phyloP scores from a whole-genome alignment of 805 yeast genomes.

The Lachancea sp. region DNA sequence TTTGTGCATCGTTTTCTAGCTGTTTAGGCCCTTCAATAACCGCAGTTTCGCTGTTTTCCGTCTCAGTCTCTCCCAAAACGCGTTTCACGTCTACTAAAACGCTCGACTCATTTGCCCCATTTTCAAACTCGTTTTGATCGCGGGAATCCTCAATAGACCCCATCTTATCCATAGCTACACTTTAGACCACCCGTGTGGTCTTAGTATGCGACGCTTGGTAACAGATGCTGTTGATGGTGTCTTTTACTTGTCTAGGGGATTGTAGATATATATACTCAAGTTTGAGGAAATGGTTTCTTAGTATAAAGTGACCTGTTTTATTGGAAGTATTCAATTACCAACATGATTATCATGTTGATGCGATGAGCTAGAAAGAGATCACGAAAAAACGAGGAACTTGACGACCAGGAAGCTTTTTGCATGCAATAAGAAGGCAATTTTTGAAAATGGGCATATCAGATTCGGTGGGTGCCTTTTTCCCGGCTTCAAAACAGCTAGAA shows the following conservation, averaged over 20 bases:
- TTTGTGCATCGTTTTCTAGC: not conserved
- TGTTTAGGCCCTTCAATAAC: not conserved
- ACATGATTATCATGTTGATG: not conserved
- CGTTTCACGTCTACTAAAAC: slow-evolving; percentile 4
- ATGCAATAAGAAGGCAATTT: not conserved
- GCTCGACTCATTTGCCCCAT: slow-evolving; percentile 2
- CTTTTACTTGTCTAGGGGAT: not conserved
- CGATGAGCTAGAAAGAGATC: not conserved
- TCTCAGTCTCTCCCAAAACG: not conserved
- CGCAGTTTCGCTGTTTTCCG: not conserved
- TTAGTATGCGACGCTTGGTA: not conserved
- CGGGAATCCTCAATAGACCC: slow-evolving; percentile 4
- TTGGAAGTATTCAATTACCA: not conserved
- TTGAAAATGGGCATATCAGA: not conserved
- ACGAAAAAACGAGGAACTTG: not conserved
- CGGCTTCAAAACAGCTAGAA: slow-evolving; percentile 5
- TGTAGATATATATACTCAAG: not conserved
- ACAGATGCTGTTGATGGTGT: not conserved
- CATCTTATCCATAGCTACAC: not conserved
- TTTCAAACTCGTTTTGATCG: not conserved
- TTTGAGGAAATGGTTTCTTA: not conserved
- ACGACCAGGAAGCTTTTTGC: not conserved
- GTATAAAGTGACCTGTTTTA: not conserved
- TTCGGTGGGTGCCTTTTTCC: slow-evolving; percentile 5
- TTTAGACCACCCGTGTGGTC: not conserved